Evolutionary conservation across 2,329 filamentous ascomycete species (phyloP).

Genomic region (Xylariales sp.): DNA sequence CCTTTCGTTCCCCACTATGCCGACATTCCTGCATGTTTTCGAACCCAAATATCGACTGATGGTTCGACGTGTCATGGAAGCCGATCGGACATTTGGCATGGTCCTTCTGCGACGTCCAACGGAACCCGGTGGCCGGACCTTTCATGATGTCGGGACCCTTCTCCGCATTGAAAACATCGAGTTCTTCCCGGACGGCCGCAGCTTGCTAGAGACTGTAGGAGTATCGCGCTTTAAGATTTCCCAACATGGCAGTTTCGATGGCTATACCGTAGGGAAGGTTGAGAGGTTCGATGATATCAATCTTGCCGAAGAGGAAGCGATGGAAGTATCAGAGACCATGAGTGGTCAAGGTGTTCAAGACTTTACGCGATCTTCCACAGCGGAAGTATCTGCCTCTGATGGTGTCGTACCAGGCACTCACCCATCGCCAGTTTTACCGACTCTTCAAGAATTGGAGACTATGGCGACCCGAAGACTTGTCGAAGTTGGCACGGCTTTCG

Average conservation of each 20-base stretch:
- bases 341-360: slow-evolving; percentile 14
- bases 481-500: slow-evolving; percentile 60
- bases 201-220: slow-evolving; percentile 73
- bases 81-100: slow-evolving; percentile 79
- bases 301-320: slow-evolving; percentile 70
- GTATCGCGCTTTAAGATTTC: slow-evolving; percentile 71
- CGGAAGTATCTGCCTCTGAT: slow-evolving; percentile 8
- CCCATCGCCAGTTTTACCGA: slow-evolving; percentile 9
- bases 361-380: slow-evolving; percentile 20
- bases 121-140: slow-evolving; percentile 33
- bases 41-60: slow-evolving; percentile 90
- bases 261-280: slow-evolving; percentile 71
- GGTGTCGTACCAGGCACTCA: background rate
- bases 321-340: slow-evolving; percentile 65
- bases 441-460: slow-evolving; percentile 36
- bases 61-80: slow-evolving; percentile 73
- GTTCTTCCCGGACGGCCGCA: slow-evolving; percentile 73
- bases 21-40: slow-evolving; percentile 85
- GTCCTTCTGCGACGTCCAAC: slow-evolving; percentile 60
- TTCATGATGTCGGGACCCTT: slow-evolving; percentile 72
- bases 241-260: slow-evolving; percentile 62
- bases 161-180: slow-evolving; percentile 72
- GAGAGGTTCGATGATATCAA: slow-evolving; percentile 79
- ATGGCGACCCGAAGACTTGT: slow-evolving; percentile 71
- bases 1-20: slow-evolving; percentile 75